phyloP scores from a whole-genome alignment of 352 stramenopile genomes.

The Paralagenidium karlingii region DNA sequence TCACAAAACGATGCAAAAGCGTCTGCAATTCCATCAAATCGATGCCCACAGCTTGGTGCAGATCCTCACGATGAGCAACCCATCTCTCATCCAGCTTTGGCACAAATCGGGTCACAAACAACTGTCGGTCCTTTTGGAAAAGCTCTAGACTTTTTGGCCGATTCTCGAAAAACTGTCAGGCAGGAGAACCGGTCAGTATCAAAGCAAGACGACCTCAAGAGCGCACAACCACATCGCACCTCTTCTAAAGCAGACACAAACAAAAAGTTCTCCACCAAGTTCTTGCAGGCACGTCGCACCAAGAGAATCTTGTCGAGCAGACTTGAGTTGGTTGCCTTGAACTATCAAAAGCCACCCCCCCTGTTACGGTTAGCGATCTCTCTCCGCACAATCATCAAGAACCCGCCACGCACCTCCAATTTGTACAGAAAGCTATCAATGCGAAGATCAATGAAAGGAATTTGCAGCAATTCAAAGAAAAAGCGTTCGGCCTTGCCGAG shows the following conservation, averaged over 20 bases:
- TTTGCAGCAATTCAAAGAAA: conserved; percentile 45
- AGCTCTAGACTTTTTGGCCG: conserved; percentile 17
- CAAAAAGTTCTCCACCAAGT: conserved; percentile 57
- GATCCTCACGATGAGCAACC: conserved; percentile 34
- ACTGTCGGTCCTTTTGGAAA: conserved; percentile 12
- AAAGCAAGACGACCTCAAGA: background rate
- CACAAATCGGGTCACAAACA: conserved; percentile 24
- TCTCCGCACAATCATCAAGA: too few relatives aligned
- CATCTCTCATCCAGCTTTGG: conserved; percentile 35
- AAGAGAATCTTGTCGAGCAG: conserved; percentile 31
- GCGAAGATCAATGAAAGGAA: conserved; percentile 34
- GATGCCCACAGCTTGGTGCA: conserved; percentile 30
- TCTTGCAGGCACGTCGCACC: conserved; percentile 44
- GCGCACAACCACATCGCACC: conserved; percentile 7
- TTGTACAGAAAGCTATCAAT: conserved; percentile 75
- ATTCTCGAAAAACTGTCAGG: conserved; percentile 30
- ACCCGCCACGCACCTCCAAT: too few relatives aligned
- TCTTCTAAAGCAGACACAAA: conserved; percentile 36
- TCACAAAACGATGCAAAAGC: conserved; percentile 39
- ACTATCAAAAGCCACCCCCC: too few relatives aligned
- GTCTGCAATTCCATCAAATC: conserved; percentile 52
- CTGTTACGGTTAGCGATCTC: too few relatives aligned
- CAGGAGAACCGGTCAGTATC: background rate
- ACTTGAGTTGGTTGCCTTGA: conserved; percentile 21
- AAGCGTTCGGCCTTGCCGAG: conserved; percentile 68